Evolutionary conservation across 768 basidiomycete genomes (phyloP), one percentile per base, ranked within the genome.

Genomic region (Tubosaeta sp.): DNA sequence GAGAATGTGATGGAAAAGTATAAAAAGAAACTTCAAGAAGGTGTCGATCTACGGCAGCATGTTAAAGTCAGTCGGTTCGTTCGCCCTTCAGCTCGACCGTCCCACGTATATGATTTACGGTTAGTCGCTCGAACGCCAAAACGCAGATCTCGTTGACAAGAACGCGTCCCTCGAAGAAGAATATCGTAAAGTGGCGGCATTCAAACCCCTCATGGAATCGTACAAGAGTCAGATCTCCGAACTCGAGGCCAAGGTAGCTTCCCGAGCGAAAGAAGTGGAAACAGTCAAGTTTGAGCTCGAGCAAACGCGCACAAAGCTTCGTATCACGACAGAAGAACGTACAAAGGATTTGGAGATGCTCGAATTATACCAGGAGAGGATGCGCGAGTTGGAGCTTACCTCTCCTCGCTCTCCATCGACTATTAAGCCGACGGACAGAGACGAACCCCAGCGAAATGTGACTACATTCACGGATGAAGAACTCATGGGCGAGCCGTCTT

Each of bases 1-100:
- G 96, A 98, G 71, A 94, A 94, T 62, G 94, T 96, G 25, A 90
- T 96, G 81, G 94, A 97, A 70, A 99, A 98, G 69, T 94, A 97
- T 70, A 95, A 94, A 74, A 94, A 91, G 78, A 99, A 98, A 71
- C 78, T 98, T 1, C 95, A 97, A 61, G 96, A 97, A 66, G 83
- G 88, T 4, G 92, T 89, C 13, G 91, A 95, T 56, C 74, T 94
- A 18, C 83, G 93, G 24, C 90, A 91, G 55, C 84, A 86, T 51
- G 82, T 94, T 62, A 91, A 89, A 72, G 90, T 87, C 49, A 32
- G 90, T 87, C 48, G 29, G 69, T 59, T 59, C 65, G 11, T 22
- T 60, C 62, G 24, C 38, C 18, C 34, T 31, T 44, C 43, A 13
- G 49, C 22, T 44, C 32, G 31, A 32, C 38, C 14, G 3, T 21